Evolutionary conservation across 768 basidiomycete species (phyloP).

Genomic region (Xerocomellus intermedius): DNA sequence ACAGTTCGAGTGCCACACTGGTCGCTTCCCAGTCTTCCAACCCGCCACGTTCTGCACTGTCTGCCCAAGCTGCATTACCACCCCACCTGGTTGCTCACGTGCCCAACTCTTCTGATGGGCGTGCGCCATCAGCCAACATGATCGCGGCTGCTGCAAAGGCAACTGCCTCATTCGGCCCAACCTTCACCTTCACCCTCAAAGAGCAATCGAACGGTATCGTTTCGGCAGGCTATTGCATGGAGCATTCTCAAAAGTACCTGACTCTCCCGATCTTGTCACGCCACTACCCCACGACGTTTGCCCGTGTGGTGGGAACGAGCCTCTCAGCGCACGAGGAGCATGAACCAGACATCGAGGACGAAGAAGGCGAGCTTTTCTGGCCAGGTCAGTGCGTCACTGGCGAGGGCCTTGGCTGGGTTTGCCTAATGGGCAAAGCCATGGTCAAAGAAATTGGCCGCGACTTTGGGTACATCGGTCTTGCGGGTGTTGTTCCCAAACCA

Average conservation of each 20-base stretch:
- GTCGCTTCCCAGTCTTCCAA: conserved; percentile 27
- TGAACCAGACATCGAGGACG: conserved; percentile 81
- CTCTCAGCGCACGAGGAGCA: conserved; percentile 65
- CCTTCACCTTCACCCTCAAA: conserved; percentile 25
- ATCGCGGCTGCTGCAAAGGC: conserved; percentile 32
- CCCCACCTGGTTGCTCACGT: conserved; percentile 34
- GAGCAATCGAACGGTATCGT: conserved; percentile 38
- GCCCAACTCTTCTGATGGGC: conserved; percentile 30
- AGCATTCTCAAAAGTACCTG: conserved; percentile 50
- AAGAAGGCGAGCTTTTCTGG: conserved; percentile 86
- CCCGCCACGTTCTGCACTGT: conserved; percentile 27
- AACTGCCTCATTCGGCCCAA: conserved; percentile 28
- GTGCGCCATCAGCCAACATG: conserved; percentile 27
- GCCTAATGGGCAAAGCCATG: conserved; percentile 84
- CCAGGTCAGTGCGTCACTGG: conserved; percentile 70
- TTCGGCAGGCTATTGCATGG: conserved; percentile 43
- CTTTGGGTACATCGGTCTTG: conserved; percentile 69
- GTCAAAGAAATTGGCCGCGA: conserved; percentile 76
- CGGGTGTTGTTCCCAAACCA: conserved; percentile 72
- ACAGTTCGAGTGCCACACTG: conserved; percentile 23
- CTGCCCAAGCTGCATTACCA: conserved; percentile 40
- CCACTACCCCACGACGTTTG: conserved; percentile 74
- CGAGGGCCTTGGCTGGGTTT: conserved; percentile 85
- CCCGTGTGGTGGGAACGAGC: conserved; percentile 67
- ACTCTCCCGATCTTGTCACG: conserved; percentile 67